These are phyloP conservation scores for Spinellus fusiger DNA, from an alignment of 192 early-diverging fungal species.

Conservation along the genomic window DNA sequence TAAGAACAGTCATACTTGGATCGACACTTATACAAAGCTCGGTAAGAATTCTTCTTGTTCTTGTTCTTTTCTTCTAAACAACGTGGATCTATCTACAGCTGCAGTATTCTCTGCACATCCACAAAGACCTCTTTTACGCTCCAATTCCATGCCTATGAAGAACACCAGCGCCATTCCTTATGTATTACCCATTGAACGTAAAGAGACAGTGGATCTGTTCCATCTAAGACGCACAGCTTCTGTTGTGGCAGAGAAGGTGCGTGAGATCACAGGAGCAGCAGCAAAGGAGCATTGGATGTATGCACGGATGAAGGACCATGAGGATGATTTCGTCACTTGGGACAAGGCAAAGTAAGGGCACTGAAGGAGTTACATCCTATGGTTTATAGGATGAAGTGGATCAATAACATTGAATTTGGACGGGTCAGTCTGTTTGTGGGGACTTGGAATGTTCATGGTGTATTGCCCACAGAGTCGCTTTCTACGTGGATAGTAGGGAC, in stretches of 20 bases:
- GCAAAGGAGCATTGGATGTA: slow-evolving; percentile 27
- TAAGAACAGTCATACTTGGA: background rate
- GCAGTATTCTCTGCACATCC: background rate
- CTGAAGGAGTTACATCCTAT: background rate
- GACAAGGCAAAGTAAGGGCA: slow-evolving; percentile 20
- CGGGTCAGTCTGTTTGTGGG: slow-evolving; percentile 62
- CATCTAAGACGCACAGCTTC: slow-evolving; percentile 12
- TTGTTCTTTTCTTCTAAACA: background rate
- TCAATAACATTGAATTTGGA: background rate
- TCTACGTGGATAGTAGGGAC: slow-evolving; percentile 56
- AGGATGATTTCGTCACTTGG: slow-evolving; percentile 36
- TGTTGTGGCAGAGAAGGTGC: background rate
- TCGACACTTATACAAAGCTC: background rate
- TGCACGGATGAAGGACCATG: slow-evolving; percentile 23
- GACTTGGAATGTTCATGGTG: slow-evolving; percentile 91
- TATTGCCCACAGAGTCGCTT: slow-evolving; percentile 50
- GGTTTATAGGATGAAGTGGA: background rate
- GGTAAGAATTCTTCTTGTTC: background rate
- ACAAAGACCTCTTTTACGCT: background rate
- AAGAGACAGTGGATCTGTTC: slow-evolving; percentile 13
- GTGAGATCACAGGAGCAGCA: background rate
- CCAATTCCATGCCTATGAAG: background rate
- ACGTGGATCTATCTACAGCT: too few species aligned
- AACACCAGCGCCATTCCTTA: slow-evolving; percentile 6
- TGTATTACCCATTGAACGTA: slow-evolving; percentile 18